A percentile compares a stretch with the other conserved stretches of the same genome.
Conservation (phyloP, 371 early-diverging fungal species). For the Smittium mucronatum region DNA sequence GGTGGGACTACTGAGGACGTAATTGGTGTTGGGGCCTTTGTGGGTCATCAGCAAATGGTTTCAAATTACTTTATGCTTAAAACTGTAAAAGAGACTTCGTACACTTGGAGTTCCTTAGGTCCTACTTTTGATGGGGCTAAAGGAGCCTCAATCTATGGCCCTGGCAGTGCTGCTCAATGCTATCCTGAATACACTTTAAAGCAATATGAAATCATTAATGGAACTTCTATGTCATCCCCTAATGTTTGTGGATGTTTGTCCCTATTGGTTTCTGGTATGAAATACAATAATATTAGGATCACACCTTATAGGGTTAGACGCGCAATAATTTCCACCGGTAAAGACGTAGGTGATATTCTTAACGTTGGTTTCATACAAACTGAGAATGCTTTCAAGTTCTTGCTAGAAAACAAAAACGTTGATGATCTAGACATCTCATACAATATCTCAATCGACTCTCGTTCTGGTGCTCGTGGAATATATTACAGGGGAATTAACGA, state of each 20-base stretch:
- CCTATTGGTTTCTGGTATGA: slow-evolving; percentile 67
- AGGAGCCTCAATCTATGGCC: slow-evolving; percentile 76
- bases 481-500: slow-evolving; percentile 74
- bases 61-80: slow-evolving; percentile 77
- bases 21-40: slow-evolving; percentile 86
- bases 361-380: slow-evolving; percentile 78
- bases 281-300: slow-evolving; percentile 45
- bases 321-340: slow-evolving; percentile 60
- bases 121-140: slow-evolving; percentile 76
- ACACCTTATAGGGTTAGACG: slow-evolving; percentile 72
- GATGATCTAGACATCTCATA: slow-evolving; percentile 54
- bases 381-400: slow-evolving; percentile 58
- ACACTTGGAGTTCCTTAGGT: slow-evolving; percentile 84
- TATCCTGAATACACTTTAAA: slow-evolving; percentile 77
- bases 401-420: slow-evolving; percentile 47
- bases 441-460: slow-evolving; percentile 32
- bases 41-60: slow-evolving; percentile 69
- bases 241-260: slow-evolving; percentile 78
- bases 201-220: slow-evolving; percentile 73
- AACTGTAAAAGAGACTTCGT: slow-evolving; percentile 48
- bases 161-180: slow-evolving; percentile 85
- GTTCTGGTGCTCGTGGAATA: slow-evolving; percentile 53
- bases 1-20: slow-evolving; percentile 62
- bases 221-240: slow-evolving; percentile 87
- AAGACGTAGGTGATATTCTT: slow-evolving; percentile 62